Conservation (phyloP, 331 rosid genomes). For the Phaseolus coccineus region DNA sequence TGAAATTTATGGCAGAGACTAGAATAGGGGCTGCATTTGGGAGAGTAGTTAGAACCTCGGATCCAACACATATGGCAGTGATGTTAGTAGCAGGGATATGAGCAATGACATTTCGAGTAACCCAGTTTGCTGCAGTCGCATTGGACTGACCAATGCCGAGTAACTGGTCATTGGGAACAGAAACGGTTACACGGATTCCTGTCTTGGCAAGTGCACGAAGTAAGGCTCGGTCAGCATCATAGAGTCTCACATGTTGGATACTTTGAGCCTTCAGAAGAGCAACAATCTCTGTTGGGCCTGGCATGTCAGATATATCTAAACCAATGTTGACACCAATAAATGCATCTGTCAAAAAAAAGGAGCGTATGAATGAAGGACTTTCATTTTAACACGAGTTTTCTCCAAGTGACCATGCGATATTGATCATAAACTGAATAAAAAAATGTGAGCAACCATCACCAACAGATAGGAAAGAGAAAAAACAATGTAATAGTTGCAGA, state of each 20-base stretch:
- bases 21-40: conserved; percentile 90
- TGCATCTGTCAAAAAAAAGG: conserved; percentile 67
- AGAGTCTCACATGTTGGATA: conserved; percentile 78
- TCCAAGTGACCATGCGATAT: conserved; percentile 11
- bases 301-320: conserved; percentile 83
- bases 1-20: conserved; percentile 79
- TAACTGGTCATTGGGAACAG: conserved; percentile 89
- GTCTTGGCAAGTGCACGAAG: conserved; percentile 86
- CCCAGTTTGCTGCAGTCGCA: conserved; percentile 96
- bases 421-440: background rate
- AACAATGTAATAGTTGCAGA: background rate
- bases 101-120: conserved; percentile 81
- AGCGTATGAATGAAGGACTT: conserved; percentile 15
- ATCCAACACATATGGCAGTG: conserved; percentile 84
- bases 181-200: conserved; percentile 77
- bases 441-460: conserved; percentile 27
- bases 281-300: conserved; percentile 80
- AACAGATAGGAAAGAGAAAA: conserved; percentile 16
- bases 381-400: conserved; percentile 10
- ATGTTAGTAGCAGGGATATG: conserved; percentile 95
- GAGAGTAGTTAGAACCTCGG: conserved; percentile 82
- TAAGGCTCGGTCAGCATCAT: conserved; percentile 79
- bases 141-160: conserved; percentile 96
- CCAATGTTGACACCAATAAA: conserved; percentile 88
- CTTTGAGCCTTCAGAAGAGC: conserved; percentile 90